Evolutionary conservation across 768 basidiomycete genomes (phyloP), one percentile per base, ranked within the genome.

Genomic region (Paxillus involutus): DNA sequence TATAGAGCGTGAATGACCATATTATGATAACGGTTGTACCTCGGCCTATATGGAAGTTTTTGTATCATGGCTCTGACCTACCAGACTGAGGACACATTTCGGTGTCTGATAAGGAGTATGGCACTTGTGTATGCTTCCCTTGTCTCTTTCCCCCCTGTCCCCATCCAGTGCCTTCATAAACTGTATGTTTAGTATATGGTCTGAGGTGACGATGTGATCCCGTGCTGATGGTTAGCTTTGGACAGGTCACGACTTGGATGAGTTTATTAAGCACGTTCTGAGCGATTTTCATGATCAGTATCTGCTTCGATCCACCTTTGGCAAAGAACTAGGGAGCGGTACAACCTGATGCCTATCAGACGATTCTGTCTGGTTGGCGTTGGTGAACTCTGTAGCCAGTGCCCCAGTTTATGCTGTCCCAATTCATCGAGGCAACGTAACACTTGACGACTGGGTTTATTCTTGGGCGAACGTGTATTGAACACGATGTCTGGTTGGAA

Each of bases 401-500:
- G n/a, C 37, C 37, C n/a, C 37, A 39, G 7, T 19, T 35, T n/a
- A 21, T 36, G 33, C 2, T 36, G 11, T 11, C 8, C 46, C 11
- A 3, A 12, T 24, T 16, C 12, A 35, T 36, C 19, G 19, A 11
- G 30, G 21, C 44, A 44, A 42, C 50, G 57, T 40, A 53, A 53
- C 26, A 26, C 43, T 42, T 49, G 48, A 48, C 35, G 19, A 39
- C 5, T 30, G 3, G 26, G 48, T 35, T 7, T 24, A n/a, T 17
- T 19, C 41, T 26, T 42, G 47, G 46, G 49, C 56, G 44, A 59
- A 47, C 24, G 30, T 30, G 49, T 47, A 43, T 30, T 26, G 47
- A 41, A 21, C 51, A 52, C 50, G 59, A 47, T 35, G 49, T 14
- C 10, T 16, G 32, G 43, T 55, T 54, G 8, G n/a, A 39, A 50